These are phyloP conservation scores for Exophiala mesophila DNA, from an alignment of 2,329 filamentous ascomycete genomes.

Conservation along the genomic window DNA sequence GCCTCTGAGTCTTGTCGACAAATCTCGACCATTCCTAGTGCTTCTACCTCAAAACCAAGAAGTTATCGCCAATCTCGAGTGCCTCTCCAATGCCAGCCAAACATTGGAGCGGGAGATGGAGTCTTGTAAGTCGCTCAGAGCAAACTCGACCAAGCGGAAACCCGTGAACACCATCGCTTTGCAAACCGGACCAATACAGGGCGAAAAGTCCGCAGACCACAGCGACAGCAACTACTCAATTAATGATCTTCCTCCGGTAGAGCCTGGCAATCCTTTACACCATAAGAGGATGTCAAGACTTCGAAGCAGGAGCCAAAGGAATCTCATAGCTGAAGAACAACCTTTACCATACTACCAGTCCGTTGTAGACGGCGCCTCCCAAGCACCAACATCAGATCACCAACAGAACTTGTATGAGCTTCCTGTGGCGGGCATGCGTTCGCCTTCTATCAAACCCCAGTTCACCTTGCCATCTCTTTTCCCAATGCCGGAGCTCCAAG, in stretches of 20 bases:
- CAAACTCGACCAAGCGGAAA: not conserved
- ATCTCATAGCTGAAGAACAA: not conserved
- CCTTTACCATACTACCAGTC: not conserved
- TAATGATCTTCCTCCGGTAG: not conserved
- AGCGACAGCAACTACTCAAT: no score
- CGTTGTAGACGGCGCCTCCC: no score
- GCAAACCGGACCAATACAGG: not conserved
- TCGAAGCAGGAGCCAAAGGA: not conserved
- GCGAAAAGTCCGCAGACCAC: not conserved
- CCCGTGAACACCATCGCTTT: not conserved
- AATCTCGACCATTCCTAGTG: constrained; percentile 1
- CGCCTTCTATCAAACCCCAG: not conserved
- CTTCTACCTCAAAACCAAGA: not conserved
- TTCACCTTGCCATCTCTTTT: not conserved
- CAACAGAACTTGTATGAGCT: not conserved
- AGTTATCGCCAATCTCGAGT: not conserved
- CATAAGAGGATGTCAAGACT: not conserved
- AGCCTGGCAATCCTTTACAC: not conserved
- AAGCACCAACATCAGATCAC: no score
- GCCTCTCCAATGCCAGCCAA: not conserved
- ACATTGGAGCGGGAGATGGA: not conserved
- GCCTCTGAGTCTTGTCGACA: not conserved
- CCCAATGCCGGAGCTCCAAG: constrained; percentile 2
- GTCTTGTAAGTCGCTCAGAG: not conserved
- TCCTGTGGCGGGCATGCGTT: not conserved